phyloP scores from a whole-genome alignment of 2,329 filamentous ascomycete species.

The Colletotrichum sp. region DNA sequence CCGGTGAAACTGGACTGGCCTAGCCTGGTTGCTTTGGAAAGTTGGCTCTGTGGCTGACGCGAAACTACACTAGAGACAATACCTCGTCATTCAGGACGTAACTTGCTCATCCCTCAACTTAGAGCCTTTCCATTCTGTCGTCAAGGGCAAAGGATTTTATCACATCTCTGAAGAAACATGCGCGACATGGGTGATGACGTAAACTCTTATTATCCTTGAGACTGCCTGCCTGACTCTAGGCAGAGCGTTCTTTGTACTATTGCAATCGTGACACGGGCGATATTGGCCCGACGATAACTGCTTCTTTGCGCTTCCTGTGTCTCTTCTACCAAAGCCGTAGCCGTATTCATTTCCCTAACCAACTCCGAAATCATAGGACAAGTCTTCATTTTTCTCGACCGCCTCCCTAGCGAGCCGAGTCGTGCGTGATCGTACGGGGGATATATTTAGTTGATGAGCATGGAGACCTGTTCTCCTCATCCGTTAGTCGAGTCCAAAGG shows the following conservation, averaged over 20 bases:
- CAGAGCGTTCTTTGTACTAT: not conserved
- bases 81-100: not conserved
- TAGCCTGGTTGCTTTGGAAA: not conserved
- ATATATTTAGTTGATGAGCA: constrained; percentile 5
- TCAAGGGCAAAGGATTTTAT: not conserved
- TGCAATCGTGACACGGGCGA: not conserved
- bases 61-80: not conserved
- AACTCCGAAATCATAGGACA: constrained; percentile 17
- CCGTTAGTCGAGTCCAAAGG: not conserved
- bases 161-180: not conserved
- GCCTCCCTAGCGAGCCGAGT: not conserved
- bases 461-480: not conserved
- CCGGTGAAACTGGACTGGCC: not conserved
- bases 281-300: not conserved
- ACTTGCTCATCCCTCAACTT: not conserved
- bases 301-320: not conserved
- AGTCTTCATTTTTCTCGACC: not conserved
- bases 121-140: not conserved
- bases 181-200: not conserved
- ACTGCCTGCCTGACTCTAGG: not conserved
- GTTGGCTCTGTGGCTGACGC: not conserved
- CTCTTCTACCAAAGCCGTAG: constrained; percentile 5
- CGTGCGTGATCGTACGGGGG: not conserved
- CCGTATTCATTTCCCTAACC: constrained; percentile 10
- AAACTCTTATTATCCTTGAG: not conserved